phyloP scores from a whole-genome alignment of 2,329 filamentous ascomycete genomes.

The Alternaria dauci region DNA sequence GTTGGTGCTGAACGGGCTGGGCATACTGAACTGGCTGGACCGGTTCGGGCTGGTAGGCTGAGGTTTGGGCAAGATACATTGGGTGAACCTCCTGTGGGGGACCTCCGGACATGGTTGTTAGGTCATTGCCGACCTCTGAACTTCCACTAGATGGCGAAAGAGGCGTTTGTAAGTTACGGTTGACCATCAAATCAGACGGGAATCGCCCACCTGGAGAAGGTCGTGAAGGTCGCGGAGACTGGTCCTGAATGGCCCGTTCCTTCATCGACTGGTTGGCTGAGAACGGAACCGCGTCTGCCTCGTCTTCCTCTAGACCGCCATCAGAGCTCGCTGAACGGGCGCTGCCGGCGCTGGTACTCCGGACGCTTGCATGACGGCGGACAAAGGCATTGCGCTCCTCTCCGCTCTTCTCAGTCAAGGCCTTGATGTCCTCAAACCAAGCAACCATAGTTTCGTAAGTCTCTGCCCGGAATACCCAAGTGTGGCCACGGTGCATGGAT shows the following conservation, averaged over 20 bases:
- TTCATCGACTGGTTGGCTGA: slow-evolving; percentile 64
- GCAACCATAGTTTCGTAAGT: slow-evolving; percentile 93
- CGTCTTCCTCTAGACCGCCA: slow-evolving; percentile 58
- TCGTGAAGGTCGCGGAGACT: slow-evolving; percentile 63
- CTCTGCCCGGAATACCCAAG: slow-evolving; percentile 73
- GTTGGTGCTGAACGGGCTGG: slow-evolving; percentile 21
- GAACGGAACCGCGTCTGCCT: slow-evolving; percentile 71
- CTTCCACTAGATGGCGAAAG: slow-evolving; percentile 83
- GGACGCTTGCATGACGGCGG: slow-evolving; percentile 77
- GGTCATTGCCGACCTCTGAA: slow-evolving; percentile 70
- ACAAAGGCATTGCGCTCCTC: slow-evolving; percentile 91
- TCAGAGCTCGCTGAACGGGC: slow-evolving; percentile 60
- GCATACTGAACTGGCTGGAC: slow-evolving; percentile 15
- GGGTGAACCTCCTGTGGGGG: slow-evolving; percentile 54
- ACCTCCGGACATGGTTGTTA: slow-evolving; percentile 66
- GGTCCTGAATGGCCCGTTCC: slow-evolving; percentile 46
- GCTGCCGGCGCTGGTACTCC: slow-evolving; percentile 75
- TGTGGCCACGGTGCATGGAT: slow-evolving; percentile 82
- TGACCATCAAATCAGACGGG: slow-evolving; percentile 90
- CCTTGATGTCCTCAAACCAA: slow-evolving; percentile 94
- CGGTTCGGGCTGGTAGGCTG: slow-evolving; percentile 30
- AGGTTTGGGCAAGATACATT: slow-evolving; percentile 31
- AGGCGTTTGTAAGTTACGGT: slow-evolving; percentile 82
- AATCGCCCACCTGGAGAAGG: slow-evolving; percentile 95
- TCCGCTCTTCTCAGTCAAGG: slow-evolving; percentile 84